Base-by-base conservation (phyloP, 2,329 filamentous ascomycete genomes). In the Pseudogymnoascus destructans region DNA sequence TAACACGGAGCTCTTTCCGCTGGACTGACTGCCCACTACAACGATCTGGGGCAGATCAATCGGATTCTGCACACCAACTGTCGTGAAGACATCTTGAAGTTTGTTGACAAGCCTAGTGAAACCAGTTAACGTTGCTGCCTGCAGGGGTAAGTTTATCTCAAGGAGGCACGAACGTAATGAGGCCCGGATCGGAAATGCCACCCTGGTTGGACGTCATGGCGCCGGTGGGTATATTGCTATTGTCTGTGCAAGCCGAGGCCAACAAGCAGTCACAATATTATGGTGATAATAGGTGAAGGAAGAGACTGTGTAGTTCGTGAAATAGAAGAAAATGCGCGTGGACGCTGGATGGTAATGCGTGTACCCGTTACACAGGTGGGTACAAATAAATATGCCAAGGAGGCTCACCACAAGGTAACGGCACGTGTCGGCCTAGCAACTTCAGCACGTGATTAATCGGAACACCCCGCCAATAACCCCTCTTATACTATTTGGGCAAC, bases 11-110 rank as follows among this genome's bases (percentile, higher is more conserved):
- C 90, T 96, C 84, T 98, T 98, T 75, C 93, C 93, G 73, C 92
- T 96, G 17, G 93, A 98, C 77, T 98, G 93, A 73, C 91, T 96
- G 70, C 93, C 93, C 59, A 98, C 93, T 66, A 98, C 93, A 66
- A 87, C 92, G 72, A 98, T 98, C 77, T 98, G 93, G 58, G 93
- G 93, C 63, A 98, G 77, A 77, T 98, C 93, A 79, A 98, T 98
- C 62, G 93, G 93, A 75, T 98, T 98, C 81, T 95, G 93, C 69
- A 97, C 93, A 67, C 93, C 93, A 66, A 98, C 93, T 40, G 93
- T 97, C 62, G 92, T 86, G 72, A 98, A 98, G 66, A 98, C 93
- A 89, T 98, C 93, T 73, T 98, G 93, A 54, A 98, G 85, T 79
- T 95, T 97, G 79, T 98, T 98, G 72, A 98, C 93, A 67, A 97